Percentiles rank a stretch among this genome's conserved stretches.
Conservation (phyloP, 2,329 filamentous ascomycete species). For the Fusarium vanettenii region DNA sequence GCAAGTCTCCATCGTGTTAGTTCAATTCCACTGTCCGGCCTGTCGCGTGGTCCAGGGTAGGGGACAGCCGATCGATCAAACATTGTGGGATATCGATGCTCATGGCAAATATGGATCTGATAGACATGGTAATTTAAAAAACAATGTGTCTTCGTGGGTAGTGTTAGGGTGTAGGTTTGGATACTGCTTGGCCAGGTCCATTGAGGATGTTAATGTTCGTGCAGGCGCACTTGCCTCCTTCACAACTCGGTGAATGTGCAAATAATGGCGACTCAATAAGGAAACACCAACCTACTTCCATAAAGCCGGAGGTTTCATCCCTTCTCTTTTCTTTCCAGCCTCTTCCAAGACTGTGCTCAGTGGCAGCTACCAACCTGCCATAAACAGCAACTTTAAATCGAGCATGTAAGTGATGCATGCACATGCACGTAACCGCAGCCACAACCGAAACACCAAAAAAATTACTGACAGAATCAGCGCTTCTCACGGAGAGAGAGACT, state of each 20-base stretch:
- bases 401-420: neutral
- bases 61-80: slow-evolving; percentile 20
- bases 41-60: slow-evolving; percentile 5
- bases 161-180: slow-evolving; percentile 9
- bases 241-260: neutral
- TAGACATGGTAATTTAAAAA: slow-evolving; percentile 10
- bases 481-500: neutral
- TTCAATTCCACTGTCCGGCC: slow-evolving; percentile 5
- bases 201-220: neutral
- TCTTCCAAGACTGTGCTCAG: neutral
- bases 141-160: slow-evolving; percentile 3
- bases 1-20: neutral
- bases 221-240: neutral
- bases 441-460: slow-evolving; percentile 1
- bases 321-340: neutral
- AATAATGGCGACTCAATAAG: neutral
- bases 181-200: neutral
- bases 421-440: slow-evolving; percentile 14
- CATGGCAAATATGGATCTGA: slow-evolving; percentile 5
- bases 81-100: slow-evolving; percentile 15
- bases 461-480: neutral
- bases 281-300: neutral
- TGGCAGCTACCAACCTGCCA: neutral
- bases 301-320: neutral
- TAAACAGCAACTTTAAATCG: neutral